Evolutionary conservation across 768 basidiomycete genomes (phyloP).

Genomic region (Xerocomus brunneocitrinus): DNA sequence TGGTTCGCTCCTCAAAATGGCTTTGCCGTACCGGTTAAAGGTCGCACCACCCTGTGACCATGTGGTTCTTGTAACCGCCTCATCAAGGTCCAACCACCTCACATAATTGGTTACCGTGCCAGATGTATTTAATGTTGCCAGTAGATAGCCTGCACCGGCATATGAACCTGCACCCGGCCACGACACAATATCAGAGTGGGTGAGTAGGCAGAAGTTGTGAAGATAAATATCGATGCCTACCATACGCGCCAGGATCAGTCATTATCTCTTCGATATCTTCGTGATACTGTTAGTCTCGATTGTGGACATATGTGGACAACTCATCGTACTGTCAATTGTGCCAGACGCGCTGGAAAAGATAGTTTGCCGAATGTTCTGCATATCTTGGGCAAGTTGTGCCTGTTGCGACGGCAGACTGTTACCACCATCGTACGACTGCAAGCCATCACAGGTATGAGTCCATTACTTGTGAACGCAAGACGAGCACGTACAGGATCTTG

Average conservation of each 20-base stretch:
- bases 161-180: slow-evolving; percentile 54
- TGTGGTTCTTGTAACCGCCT: slow-evolving; percentile 49
- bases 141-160: slow-evolving; percentile 57
- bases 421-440: slow-evolving; percentile 62
- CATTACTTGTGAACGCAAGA: neutral
- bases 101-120: slow-evolving; percentile 40
- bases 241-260: slow-evolving; percentile 56
- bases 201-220: neutral
- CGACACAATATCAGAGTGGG: neutral
- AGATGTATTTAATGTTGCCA: slow-evolving; percentile 44
- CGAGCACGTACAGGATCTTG: slow-evolving; percentile 48
- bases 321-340: slow-evolving; percentile 47
- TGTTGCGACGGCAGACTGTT: slow-evolving; percentile 51
- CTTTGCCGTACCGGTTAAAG: slow-evolving; percentile 43
- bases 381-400: slow-evolving; percentile 40
- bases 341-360: slow-evolving; percentile 59
- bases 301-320: neutral
- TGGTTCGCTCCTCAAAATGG: neutral
- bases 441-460: neutral
- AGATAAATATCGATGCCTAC: slow-evolving; percentile 30
- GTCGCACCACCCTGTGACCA: slow-evolving; percentile 53
- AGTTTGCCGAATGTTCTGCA: slow-evolving; percentile 49
- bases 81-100: slow-evolving; percentile 69
- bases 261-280: slow-evolving; percentile 53
- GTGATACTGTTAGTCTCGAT: neutral